A percentile compares a stretch with the other conserved stretches of the same genome.
Conservation (phyloP, 208 protist species). For the Naegleria lovaniensis region DNA sequence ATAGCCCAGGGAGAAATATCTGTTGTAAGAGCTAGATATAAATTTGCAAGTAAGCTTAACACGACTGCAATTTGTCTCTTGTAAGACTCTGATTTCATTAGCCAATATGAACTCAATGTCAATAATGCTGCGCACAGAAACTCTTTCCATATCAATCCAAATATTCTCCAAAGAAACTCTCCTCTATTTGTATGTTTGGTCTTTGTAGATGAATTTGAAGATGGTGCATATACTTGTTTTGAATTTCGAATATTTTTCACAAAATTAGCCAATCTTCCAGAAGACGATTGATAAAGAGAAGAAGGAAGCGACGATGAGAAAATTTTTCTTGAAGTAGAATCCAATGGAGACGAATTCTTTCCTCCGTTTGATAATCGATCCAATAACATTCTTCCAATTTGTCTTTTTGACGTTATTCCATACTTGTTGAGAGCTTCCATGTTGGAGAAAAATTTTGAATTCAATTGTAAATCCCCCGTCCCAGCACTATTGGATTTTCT, state of each 20-base stretch:
- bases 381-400: neutral
- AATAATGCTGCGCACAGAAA: neutral
- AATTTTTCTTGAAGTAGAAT: neutral
- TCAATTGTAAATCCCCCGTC: neutral
- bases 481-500: neutral
- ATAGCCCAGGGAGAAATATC: neutral
- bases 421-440: neutral
- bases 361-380: neutral
- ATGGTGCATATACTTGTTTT: neutral
- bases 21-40: neutral
- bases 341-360: neutral
- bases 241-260: neutral
- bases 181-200: neutral
- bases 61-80: neutral
- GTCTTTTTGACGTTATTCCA: neutral
- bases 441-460: neutral
- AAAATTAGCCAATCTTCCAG: neutral
- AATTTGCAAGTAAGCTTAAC: neutral
- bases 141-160: neutral
- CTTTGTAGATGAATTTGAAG: neutral
- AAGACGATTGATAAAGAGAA: too few species aligned
- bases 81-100: neutral
- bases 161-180: neutral
- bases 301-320: too few species aligned
- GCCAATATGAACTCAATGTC: neutral